Conservation (phyloP, 441 rosid species). For the Kokia cookei region DNA sequence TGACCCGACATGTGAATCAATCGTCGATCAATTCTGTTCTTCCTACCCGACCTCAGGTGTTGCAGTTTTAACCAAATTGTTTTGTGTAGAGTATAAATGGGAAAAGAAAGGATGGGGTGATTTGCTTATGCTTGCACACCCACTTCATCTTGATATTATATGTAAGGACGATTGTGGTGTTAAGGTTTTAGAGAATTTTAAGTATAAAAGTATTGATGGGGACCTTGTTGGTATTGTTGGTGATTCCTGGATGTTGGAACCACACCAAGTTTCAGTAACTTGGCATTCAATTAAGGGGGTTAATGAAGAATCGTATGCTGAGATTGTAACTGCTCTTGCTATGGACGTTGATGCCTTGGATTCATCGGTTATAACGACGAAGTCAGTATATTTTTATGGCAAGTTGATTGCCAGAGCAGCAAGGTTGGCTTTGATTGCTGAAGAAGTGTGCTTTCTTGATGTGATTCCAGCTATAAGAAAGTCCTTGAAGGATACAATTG, state of each 20-base stretch:
- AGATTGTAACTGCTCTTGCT: slow-evolving; percentile 54
- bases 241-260: slow-evolving; percentile 67
- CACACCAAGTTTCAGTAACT: slow-evolving; percentile 64
- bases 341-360: slow-evolving; percentile 59
- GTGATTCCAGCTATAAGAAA: slow-evolving; percentile 58
- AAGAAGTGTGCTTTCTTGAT: slow-evolving; percentile 57
- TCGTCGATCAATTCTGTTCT: slow-evolving; percentile 72
- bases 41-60: slow-evolving; percentile 78
- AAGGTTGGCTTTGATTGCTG: slow-evolving; percentile 81
- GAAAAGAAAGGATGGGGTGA: slow-evolving; percentile 84
- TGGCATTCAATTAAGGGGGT: slow-evolving; percentile 83
- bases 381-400: slow-evolving; percentile 70
- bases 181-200: slow-evolving; percentile 51
- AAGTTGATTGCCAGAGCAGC: slow-evolving; percentile 86
- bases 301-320: slow-evolving; percentile 38
- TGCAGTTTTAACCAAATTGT: slow-evolving; percentile 58
- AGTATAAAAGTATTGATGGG: slow-evolving; percentile 70
- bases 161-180: slow-evolving; percentile 28
- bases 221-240: slow-evolving; percentile 84
- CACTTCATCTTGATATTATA: slow-evolving; percentile 68
- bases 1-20: slow-evolving; percentile 34
- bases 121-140: slow-evolving; percentile 89
- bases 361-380: slow-evolving; percentile 43
- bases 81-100: slow-evolving; percentile 72
- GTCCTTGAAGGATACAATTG: slow-evolving; percentile 65